These are phyloP conservation scores for Buddleja alternifolia DNA, from an alignment of 257 asterid genomes.

Conservation along the genomic window DNA sequence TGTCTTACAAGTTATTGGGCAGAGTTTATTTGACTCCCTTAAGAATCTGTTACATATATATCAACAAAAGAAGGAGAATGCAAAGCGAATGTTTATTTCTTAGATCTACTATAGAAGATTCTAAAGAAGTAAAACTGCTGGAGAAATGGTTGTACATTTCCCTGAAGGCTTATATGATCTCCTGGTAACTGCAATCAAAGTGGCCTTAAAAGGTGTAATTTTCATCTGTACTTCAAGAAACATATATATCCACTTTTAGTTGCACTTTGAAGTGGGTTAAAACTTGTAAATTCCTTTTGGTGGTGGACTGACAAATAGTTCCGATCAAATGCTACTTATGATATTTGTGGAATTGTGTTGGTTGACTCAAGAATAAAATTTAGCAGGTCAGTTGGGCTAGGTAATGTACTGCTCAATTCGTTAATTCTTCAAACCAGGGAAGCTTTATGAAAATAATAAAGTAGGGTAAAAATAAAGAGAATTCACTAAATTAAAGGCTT, in stretches of 20 bases:
- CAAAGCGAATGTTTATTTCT: background rate
- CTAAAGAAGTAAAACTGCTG: background rate
- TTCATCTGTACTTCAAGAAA: background rate
- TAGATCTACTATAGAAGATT: background rate
- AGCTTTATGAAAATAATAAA: background rate
- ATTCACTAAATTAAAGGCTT: background rate
- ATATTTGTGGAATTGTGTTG: background rate
- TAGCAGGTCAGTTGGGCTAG: background rate
- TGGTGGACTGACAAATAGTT: constrained; percentile 9
- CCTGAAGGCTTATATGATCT: background rate
- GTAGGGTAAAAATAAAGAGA: background rate
- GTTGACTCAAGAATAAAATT: background rate
- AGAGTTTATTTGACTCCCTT: constrained; percentile 7
- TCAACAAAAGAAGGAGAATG: background rate
- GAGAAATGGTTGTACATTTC: constrained; percentile 12
- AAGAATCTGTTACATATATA: constrained; percentile 5
- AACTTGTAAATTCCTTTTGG: background rate
- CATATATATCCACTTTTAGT: background rate
- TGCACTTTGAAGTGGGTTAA: background rate
- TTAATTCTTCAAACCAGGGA: background rate
- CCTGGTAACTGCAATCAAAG: background rate
- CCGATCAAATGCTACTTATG: background rate
- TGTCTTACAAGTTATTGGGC: background rate
- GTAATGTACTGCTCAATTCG: background rate
- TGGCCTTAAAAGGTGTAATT: background rate